Evolutionary conservation across 805 yeast genomes (phyloP), one percentile per base, ranked within the genome.

Genomic region (Monosporozyma aquatica): DNA sequence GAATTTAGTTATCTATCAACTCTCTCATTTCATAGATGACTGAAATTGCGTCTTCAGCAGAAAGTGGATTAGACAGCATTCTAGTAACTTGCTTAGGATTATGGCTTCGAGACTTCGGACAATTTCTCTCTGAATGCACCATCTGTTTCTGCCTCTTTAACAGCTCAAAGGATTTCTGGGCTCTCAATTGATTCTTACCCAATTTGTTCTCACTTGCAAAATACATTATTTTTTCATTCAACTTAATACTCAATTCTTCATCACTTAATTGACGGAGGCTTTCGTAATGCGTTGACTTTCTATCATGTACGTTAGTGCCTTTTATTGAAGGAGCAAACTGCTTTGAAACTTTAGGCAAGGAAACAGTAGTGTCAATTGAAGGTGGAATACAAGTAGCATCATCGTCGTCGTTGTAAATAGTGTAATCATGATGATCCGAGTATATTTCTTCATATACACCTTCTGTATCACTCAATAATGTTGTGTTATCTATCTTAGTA

Each of bases 121-220:
- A 24, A 17, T 18, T 28, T n/a, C n/a, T n/a, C n/a, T n/a, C n/a
- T 3, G 14, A 20, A 32, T 18, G 23, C 13, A 20, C 9, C 2
- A 6, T 5, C 11, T 32, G 8, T 18, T 18, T 23, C 11, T 32
- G 43, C 21, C 45, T 38, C 28, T 48, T 51, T 26, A 54, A 43
- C 18, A 58, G 41, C 43, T 57, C 64, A 42, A 58, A 58, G 8
- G 60, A 57, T 45, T 59, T 61, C 36, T 59, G 53, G n/a, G 55
- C 49, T 26, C 64, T 43, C n/a, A 55, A 30, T 18, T 47, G 49
- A 7, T 51, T 54, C 38, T 54, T 58, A 11, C 59, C 56, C 26
- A 47, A 48, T 37, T 50, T 57, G 40, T 62, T 62, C 38, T 61
- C 64, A 25, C 48, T 44, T 9, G 64, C 61, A 30, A 62, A 44